Percentiles rank a stretch among this genome's conserved stretches.
Conservation (phyloP, 768 basidiomycete genomes). For the Suillus fuscotomentosus region DNA sequence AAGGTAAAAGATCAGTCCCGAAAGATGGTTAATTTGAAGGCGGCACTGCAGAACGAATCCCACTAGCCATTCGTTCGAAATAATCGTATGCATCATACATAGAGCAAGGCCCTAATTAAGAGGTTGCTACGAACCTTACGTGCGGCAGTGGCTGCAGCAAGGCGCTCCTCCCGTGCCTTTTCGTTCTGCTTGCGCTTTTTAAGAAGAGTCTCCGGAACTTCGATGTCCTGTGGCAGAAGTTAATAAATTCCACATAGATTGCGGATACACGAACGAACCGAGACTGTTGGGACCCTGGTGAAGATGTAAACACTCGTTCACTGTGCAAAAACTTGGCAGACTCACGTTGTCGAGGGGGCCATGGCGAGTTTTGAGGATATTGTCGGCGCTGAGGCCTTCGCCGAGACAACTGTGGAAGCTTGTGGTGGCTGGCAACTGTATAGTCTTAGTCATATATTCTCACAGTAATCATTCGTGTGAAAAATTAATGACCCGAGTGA, state of each 20-base stretch:
- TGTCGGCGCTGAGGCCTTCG: constrained; percentile 21
- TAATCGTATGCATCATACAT: constrained; percentile 81
- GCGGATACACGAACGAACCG: constrained; percentile 33
- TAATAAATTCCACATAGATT: constrained; percentile 11
- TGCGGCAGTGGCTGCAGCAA: constrained; percentile 78
- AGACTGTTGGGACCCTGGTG: constrained; percentile 44
- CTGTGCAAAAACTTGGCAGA: constrained; percentile 13
- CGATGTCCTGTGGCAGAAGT: constrained; percentile 61
- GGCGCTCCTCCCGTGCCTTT: constrained; percentile 92
- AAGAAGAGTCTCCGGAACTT: constrained; percentile 99
- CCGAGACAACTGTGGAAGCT: constrained; percentile 14
- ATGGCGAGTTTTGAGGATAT: constrained; percentile 41
- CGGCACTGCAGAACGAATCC: constrained; percentile 58
- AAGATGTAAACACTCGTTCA: constrained; percentile 2
- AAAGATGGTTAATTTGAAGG: constrained; percentile 85
- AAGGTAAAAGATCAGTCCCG: constrained; percentile 52
- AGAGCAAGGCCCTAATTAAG: constrained; percentile 16
- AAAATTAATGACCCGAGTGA: no score
- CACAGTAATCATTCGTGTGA: no score
- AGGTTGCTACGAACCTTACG: constrained; percentile 69
- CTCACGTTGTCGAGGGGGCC: constrained; percentile 55
- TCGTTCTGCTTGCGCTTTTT: constrained; percentile 99
- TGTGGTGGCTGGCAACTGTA: constrained; percentile 41
- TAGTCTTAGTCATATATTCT: constrained; percentile 30
- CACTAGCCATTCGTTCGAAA: constrained; percentile 77